Conservation (phyloP, 371 early-diverging fungal species). For the Haplosporangium sp. region DNA sequence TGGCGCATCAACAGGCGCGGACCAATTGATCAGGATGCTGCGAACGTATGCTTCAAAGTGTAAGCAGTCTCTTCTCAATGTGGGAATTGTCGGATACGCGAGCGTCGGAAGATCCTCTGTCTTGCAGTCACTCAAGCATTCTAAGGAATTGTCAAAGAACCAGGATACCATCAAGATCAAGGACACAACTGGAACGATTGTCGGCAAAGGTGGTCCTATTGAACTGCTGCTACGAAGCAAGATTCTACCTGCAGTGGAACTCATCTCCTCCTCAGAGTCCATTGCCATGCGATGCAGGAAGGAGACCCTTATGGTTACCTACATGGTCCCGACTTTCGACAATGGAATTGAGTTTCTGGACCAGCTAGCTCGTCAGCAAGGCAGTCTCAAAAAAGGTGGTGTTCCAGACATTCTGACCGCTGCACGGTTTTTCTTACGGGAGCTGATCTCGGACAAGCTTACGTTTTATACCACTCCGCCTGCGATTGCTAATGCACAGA, state of each 20-base stretch:
- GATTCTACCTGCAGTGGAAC: conserved; percentile 5
- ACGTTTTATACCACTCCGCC: conserved; percentile 13
- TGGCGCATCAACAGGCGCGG: not conserved
- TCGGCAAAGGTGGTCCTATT: conserved; percentile 5
- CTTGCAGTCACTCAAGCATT: conserved; percentile 8
- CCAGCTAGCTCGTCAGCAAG: conserved; percentile 8
- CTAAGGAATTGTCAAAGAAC: not conserved
- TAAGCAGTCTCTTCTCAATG: not conserved
- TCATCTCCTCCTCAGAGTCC: conserved; percentile 8
- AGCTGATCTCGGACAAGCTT: conserved; percentile 3
- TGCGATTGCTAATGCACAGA: no score
- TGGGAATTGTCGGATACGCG: conserved; percentile 13
- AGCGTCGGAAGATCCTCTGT: conserved; percentile 16
- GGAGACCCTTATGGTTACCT: conserved; percentile 8
- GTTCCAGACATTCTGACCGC: conserved; percentile 7
- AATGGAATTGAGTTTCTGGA: conserved; percentile 10
- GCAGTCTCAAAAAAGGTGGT: conserved; percentile 8
- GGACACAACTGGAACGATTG: not conserved
- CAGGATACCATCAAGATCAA: not conserved
- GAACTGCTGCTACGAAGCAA: conserved; percentile 11
- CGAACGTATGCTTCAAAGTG: not conserved
- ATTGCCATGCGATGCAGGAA: conserved; percentile 15
- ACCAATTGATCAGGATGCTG: conserved; percentile 1
- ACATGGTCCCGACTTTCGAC: conserved; percentile 11
- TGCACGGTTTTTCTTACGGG: conserved; percentile 9